These are phyloP conservation scores for Ambrosia artemisiifolia DNA, from an alignment of 129 eudicot genomes.

Conservation along the genomic window DNA sequence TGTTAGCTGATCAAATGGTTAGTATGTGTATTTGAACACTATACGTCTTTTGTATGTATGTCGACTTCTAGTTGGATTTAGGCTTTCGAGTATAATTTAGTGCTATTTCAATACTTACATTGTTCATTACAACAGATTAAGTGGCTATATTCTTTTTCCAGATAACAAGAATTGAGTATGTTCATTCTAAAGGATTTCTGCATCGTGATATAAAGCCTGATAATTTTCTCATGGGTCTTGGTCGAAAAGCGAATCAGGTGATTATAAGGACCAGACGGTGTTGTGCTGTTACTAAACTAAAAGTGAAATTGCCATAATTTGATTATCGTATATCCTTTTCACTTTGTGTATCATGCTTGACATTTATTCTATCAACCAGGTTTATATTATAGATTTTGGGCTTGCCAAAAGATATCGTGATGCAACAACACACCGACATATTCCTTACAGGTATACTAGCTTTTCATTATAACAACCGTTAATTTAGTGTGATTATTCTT, in stretches of 20 bases:
- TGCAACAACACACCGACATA: conserved; percentile 83
- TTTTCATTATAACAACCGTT: background rate
- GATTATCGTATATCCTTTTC: conserved; percentile 6
- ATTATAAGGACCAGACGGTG: background rate
- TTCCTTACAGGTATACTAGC: conserved; percentile 76
- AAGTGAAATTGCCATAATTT: conserved; percentile 12
- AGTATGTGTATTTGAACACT: conserved; percentile 12
- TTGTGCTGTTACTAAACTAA: conserved; percentile 5
- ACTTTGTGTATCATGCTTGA: conserved; percentile 8
- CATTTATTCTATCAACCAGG: conserved; percentile 39
- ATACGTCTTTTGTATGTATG: background rate
- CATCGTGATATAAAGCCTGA: conserved; percentile 98
- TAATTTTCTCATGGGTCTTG: conserved; percentile 99
- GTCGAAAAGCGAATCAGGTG: conserved; percentile 98
- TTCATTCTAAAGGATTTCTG: conserved; percentile 90
- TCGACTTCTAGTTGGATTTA: background rate
- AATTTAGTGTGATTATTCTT: background rate
- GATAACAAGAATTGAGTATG: conserved; percentile 95
- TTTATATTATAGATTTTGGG: conserved; percentile 96
- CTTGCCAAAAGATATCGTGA: conserved; percentile 99
- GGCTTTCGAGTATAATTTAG: background rate
- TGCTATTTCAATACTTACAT: background rate
- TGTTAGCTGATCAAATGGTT: conserved; percentile 99
- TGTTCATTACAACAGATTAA: background rate
- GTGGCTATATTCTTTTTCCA: conserved; percentile 21